These are phyloP conservation scores for Globisporangium heterothallicum DNA, from an alignment of 352 stramenopile species.

Conservation along the genomic window DNA sequence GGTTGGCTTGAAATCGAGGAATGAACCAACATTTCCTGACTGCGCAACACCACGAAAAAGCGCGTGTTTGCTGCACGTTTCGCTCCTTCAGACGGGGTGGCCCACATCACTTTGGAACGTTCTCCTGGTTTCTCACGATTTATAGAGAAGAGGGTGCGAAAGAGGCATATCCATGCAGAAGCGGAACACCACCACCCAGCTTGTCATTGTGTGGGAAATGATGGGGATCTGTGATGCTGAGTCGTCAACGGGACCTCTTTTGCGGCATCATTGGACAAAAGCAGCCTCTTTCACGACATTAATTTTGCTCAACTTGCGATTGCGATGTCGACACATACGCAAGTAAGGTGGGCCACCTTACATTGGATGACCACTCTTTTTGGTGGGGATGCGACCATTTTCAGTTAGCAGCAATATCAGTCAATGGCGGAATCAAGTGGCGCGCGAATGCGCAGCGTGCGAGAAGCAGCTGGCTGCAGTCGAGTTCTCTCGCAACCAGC, in stretches of 20 bases:
- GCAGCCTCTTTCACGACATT: too few relatives aligned
- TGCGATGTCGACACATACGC: neutral
- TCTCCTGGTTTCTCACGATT: neutral
- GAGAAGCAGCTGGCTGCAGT: conserved; percentile 4
- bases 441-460: conserved; percentile 20
- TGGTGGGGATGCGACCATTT: neutral
- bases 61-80: conserved; percentile 1
- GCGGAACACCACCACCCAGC: too few relatives aligned
- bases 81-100: conserved; percentile 7
- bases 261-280: too few relatives aligned
- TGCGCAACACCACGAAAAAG: conserved; percentile 2
- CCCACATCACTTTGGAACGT: neutral
- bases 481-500: conserved; percentile 50
- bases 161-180: too few relatives aligned
- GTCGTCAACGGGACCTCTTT: too few relatives aligned
- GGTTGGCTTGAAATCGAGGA: conserved; percentile 8
- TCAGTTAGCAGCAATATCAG: too few relatives aligned
- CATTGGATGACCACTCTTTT: neutral
- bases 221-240: too few relatives aligned
- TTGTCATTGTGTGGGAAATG: neutral
- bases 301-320: too few relatives aligned
- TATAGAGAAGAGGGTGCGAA: too few relatives aligned
- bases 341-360: neutral
- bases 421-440: too few relatives aligned
- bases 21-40: neutral